Evolutionary conservation across 129 eudicot species (phyloP), one percentile per base, ranked within the genome.

Genomic region (Helichrysum umbraculigerum): DNA sequence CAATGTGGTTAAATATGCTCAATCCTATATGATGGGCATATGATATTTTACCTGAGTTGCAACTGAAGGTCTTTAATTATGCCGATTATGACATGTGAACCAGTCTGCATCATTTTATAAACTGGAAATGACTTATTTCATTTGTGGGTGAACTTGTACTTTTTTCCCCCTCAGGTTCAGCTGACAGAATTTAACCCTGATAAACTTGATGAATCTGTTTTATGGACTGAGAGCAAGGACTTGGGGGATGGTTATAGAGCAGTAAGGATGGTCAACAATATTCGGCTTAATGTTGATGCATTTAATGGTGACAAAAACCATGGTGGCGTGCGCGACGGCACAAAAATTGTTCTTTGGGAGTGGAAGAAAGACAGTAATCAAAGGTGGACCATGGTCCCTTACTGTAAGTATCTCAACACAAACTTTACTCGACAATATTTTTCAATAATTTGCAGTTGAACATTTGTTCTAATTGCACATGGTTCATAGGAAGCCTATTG

Each of bases 311-410:
- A 90, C 63, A 72, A 79, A 77, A 78, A 88, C 61, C 92, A 92
- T 56, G 96, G 96, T 4, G 96, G 98, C 19, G 92, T 92, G 19
- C 95, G 57, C 71, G 92, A 90, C 35, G 96, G 98, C 79, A 86
- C 98, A 2, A 81, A 69, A 20, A 81, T 92, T 73, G 88, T 85
- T 44, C 78, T 92, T 34, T 88, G 93, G 93, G 90, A 88, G 60
- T 88, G 92, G 89, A 76, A 78, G 75, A 88, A 92, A 74, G 96
- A 92, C 20, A 92, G 90, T 7, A 90, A 92, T 76, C 98, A 92
- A 63, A 87, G 87, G 32, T 92, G 98, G 98, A 90, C 75, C 85
- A 85, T 90, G 61, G 75, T 52, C 68, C 89, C 85, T 71, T 83
- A 84, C 78, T 85, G 96, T 92, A 85, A 86, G 98, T 78, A 34